A percentile compares a stretch with the other conserved stretches of the same genome.
These are phyloP conservation scores for Haplographium delicatum DNA, from an alignment of 495 filamentous ascomycete species.

Conservation along the genomic window DNA sequence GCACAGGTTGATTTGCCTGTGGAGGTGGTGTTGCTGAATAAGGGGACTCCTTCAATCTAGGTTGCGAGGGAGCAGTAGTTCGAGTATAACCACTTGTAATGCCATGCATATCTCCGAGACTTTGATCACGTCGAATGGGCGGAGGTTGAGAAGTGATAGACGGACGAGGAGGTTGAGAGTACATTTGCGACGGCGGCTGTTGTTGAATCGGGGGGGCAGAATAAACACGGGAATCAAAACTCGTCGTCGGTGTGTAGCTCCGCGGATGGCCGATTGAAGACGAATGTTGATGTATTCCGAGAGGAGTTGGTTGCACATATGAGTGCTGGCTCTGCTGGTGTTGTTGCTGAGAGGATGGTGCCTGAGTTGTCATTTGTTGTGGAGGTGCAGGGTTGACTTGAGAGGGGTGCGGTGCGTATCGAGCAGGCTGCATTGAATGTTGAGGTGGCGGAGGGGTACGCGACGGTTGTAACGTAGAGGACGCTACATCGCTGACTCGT, in stretches of 20 bases:
- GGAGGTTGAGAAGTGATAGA: conserved; percentile 17
- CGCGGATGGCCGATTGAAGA: conserved; percentile 25
- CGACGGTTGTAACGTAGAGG: conserved; percentile 10
- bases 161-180: conserved; percentile 20
- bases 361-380: conserved; percentile 15
- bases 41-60: conserved; percentile 22
- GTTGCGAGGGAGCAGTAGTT: conserved; percentile 11
- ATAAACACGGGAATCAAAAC: conserved; percentile 27
- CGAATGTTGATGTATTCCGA: conserved; percentile 31
- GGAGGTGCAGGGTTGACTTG: conserved; percentile 7
- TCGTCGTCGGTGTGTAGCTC: conserved; percentile 28
- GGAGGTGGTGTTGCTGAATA: conserved; percentile 20
- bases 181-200: conserved; percentile 16
- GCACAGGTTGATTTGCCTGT: not conserved
- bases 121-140: conserved; percentile 20
- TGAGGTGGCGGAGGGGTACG: conserved; percentile 21
- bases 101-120: conserved; percentile 20
- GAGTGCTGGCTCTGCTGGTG: conserved; percentile 30
- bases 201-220: conserved; percentile 20
- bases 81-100: conserved; percentile 16
- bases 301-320: conserved; percentile 27
- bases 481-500: conserved; percentile 25
- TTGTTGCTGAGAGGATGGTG: conserved; percentile 15
- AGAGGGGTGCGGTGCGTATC: conserved; percentile 11
- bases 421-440: conserved; percentile 16